Evolutionary conservation across 208 protist species (phyloP).

Genomic region (Naegleria lovaniensis): DNA sequence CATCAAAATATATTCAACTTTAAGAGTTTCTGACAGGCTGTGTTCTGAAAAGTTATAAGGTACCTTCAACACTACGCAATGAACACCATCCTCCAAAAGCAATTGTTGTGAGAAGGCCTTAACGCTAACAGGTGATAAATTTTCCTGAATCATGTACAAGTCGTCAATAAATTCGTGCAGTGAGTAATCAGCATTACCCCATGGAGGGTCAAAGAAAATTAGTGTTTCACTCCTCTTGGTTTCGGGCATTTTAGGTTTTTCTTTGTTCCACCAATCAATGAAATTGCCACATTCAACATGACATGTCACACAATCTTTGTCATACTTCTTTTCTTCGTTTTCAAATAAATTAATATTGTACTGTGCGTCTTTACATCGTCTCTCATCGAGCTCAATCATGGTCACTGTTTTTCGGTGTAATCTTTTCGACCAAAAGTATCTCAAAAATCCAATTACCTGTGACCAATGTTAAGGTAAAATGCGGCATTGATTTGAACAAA

Average conservation of each 20-base stretch:
- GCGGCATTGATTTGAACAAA: too few relatives aligned
- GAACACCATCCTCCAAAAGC: not conserved
- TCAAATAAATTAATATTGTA: not conserved
- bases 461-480: too few relatives aligned
- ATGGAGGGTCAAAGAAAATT: not conserved
- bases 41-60: not conserved
- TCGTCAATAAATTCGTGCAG: not conserved
- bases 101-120: not conserved
- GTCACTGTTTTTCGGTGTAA: not conserved
- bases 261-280: not conserved
- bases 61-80: not conserved
- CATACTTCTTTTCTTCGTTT: not conserved
- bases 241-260: not conserved
- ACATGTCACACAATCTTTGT: not conserved
- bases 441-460: not conserved
- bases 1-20: not conserved
- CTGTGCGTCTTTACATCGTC: not conserved
- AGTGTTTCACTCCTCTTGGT: not conserved
- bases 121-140: not conserved
- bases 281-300: not conserved
- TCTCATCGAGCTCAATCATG: not conserved
- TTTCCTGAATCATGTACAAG: constrained; percentile 4
- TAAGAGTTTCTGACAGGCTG: not conserved
- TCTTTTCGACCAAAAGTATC: not conserved
- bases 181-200: not conserved